These are phyloP conservation scores for Veloporphyrellus conicus DNA, from an alignment of 1,284 basidiomycete species.

Conservation along the genomic window DNA sequence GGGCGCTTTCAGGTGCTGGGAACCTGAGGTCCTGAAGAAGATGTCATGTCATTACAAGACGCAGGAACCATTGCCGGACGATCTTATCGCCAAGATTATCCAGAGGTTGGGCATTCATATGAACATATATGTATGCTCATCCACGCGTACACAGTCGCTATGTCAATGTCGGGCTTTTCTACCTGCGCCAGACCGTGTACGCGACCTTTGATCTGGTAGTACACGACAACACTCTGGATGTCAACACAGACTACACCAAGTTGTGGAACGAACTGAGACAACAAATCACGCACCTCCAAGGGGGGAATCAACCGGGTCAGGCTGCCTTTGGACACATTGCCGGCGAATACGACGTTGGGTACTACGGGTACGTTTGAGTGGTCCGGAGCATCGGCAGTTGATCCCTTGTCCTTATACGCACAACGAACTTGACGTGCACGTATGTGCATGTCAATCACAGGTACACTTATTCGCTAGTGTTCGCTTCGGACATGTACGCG, in stretches of 20 bases:
- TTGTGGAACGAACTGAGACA: constrained; percentile 70
- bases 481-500: constrained; percentile 30
- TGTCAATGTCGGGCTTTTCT: constrained; percentile 73
- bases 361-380: constrained; percentile 53
- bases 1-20: constrained; percentile 56
- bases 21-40: constrained; percentile 63
- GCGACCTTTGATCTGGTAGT: constrained; percentile 73
- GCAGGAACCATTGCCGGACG: constrained; percentile 61
- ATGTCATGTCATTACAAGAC: constrained; percentile 71
- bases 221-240: constrained; percentile 56
- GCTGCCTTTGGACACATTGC: constrained; percentile 13
- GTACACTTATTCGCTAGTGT: constrained; percentile 25
- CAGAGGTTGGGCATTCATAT: constrained; percentile 47
- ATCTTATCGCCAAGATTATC: constrained; percentile 68
- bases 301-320: constrained; percentile 60
- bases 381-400: too few relatives aligned
- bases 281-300: constrained; percentile 61
- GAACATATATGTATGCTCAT: background rate
- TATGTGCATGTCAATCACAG: background rate
- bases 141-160: constrained; percentile 50
- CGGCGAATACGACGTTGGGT: constrained; percentile 58
- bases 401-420: background rate
- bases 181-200: constrained; percentile 73
- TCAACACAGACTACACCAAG: constrained; percentile 54
- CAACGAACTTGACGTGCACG: too few relatives aligned